Base-by-base conservation (phyloP, 169 alveolate genomes). In the Toxoplasma gondii region DNA sequence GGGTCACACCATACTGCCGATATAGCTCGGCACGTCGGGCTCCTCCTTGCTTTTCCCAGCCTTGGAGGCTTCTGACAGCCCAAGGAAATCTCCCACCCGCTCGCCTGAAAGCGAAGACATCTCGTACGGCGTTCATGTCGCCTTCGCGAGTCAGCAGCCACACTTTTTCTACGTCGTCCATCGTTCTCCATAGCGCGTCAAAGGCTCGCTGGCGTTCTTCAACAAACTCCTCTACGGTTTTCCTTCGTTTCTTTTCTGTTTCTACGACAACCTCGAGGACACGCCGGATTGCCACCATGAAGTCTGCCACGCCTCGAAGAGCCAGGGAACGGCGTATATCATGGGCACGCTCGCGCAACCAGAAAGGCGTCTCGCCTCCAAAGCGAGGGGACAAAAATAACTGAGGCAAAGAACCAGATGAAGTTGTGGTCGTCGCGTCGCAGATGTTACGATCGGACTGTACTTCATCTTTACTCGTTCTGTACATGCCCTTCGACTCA, bases 291-390 rank as follows among this genome's bases (percentile, higher is more conserved):
- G 90, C 90, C 17, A 82, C 90, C 90, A 82, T 82, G 38, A 82
- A 82, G 90, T 82, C 90, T 41, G 90, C 49, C 7, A 39, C 67
- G 90, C 90, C 69, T 31, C 90, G 90, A 39, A 82, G 90, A 22
- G 90, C 70, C 10, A 82, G 36, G 38, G 90, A 17, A n/a, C 90
- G 54, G 38, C 90, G 90, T 31, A 82, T 10, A 43, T 82, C 90
- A 44, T 67, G 90, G n/a, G 67, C 64, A 39, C 90, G 90, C 90
- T 38, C 90, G 31, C 10, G 38, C 34, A 82, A 44, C 90, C 90
- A 82, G 41, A 43, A 38, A 22, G 90, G 90, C 19, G 41, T 4
- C n/a, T 82, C 69, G 41, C 53, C 45, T 1, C 43, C 86, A 38
- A 78, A 38, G 10, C 49, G 86, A 17, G 45, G 45, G n/a, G 86